These are phyloP conservation scores for Lactarius tabidus DNA, from an alignment of 768 basidiomycete species.

Conservation along the genomic window DNA sequence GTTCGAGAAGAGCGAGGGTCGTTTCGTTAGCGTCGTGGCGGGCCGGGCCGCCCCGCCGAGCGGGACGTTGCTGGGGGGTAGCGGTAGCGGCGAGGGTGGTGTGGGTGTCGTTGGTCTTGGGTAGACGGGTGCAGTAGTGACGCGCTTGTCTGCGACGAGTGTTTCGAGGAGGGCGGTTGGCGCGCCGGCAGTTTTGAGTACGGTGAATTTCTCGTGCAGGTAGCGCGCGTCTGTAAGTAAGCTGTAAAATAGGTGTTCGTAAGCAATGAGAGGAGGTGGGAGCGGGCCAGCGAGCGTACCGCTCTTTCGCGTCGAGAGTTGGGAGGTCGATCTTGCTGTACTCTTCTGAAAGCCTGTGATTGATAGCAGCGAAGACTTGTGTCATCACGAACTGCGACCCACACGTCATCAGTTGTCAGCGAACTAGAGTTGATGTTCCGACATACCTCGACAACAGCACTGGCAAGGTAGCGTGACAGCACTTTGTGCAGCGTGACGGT, in stretches of 20 bases:
- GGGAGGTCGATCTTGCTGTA: slow-evolving; percentile 80
- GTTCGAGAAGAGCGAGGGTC: slow-evolving; percentile 29
- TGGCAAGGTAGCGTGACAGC: slow-evolving; percentile 81
- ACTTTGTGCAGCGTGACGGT: slow-evolving; percentile 95
- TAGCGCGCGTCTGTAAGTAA: slow-evolving; percentile 76
- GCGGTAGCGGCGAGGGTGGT: slow-evolving; percentile 12
- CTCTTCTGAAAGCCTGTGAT: slow-evolving; percentile 84
- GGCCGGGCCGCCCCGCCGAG: slow-evolving; percentile 17
- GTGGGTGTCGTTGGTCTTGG: slow-evolving; percentile 8
- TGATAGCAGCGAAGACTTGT: slow-evolving; percentile 91
- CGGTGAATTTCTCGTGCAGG: slow-evolving; percentile 70
- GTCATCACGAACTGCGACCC: slow-evolving; percentile 78
- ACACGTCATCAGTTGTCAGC: slow-evolving; percentile 13
- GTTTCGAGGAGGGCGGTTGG: slow-evolving; percentile 80
- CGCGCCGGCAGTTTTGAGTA: slow-evolving; percentile 60
- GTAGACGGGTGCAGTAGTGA: neutral
- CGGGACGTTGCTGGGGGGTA: slow-evolving; percentile 13
- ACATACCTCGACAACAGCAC: slow-evolving; percentile 77
- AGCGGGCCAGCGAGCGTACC: slow-evolving; percentile 44
- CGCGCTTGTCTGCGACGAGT: slow-evolving; percentile 71
- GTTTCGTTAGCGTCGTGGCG: slow-evolving; percentile 4
- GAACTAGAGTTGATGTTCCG: neutral
- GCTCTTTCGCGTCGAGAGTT: slow-evolving; percentile 76
- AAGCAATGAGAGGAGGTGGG: slow-evolving; percentile 9
- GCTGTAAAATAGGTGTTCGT: slow-evolving; percentile 39